Conservation (phyloP, 2,329 filamentous ascomycete genomes). For the Aspergillus sp. region DNA sequence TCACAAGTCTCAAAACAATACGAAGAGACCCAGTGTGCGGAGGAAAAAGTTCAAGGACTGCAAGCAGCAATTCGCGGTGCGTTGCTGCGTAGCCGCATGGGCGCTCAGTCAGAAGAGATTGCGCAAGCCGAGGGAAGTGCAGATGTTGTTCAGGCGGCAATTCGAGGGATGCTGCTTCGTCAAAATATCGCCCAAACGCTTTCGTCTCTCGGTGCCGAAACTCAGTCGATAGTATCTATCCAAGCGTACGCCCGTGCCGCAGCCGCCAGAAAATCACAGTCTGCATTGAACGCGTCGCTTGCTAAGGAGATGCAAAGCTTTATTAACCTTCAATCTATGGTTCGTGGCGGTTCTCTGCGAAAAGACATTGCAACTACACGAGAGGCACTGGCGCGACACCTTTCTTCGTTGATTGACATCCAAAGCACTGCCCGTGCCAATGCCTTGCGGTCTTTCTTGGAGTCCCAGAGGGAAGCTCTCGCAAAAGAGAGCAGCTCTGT, state of each 20-base stretch:
- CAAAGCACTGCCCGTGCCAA: conserved; percentile 37
- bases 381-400: conserved; percentile 29
- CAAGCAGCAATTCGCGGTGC: conserved; percentile 69
- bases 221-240: conserved; percentile 29
- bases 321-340: conserved; percentile 46
- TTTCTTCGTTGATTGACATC: conserved; percentile 26
- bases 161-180: conserved; percentile 57
- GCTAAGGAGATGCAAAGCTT: conserved; percentile 42
- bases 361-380: conserved; percentile 27
- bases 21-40: conserved; percentile 42
- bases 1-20: conserved; percentile 17
- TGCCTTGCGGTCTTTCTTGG: conserved; percentile 31
- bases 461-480: conserved; percentile 40
- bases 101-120: conserved; percentile 31
- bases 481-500: conserved; percentile 44
- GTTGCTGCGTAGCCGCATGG: conserved; percentile 54
- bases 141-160: conserved; percentile 55
- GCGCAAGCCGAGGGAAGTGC: conserved; percentile 54
- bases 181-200: conserved; percentile 26
- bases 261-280: conserved; percentile 40
- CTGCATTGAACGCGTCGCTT: conserved; percentile 42
- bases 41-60: conserved; percentile 56
- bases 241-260: conserved; percentile 39
- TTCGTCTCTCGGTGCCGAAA: conserved; percentile 27
- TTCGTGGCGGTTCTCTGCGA: conserved; percentile 40